Conservation (phyloP, 1,284 basidiomycete genomes). For the Pterulicium gracile region DNA sequence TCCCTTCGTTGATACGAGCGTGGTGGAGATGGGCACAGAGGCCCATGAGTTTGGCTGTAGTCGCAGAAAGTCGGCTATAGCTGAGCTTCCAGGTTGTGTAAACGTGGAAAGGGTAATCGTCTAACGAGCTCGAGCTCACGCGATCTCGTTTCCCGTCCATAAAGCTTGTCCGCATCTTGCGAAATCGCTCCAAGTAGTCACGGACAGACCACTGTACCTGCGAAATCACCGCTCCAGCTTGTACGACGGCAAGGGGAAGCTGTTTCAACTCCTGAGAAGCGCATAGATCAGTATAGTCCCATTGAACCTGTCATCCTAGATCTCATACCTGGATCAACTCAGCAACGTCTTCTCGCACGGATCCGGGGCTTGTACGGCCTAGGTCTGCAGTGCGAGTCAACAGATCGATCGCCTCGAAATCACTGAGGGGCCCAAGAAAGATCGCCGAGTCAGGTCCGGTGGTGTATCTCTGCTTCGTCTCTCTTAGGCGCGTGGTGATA, state of each 20-base stretch:
- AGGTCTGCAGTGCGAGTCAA: not conserved
- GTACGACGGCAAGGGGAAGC: not conserved
- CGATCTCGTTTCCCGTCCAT: not conserved
- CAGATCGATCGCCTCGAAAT: not conserved
- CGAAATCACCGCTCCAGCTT: not conserved
- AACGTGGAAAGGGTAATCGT: not conserved
- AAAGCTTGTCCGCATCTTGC: not conserved
- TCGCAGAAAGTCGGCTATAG: not conserved
- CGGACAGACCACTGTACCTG: not conserved
- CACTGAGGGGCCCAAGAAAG: not conserved
- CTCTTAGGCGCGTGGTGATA: not conserved
- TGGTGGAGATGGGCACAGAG: not conserved
- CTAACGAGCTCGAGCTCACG: not conserved
- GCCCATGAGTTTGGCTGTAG: not conserved
- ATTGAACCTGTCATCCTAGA: not conserved
- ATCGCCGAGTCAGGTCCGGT: not conserved
- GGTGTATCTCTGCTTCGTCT: not conserved
- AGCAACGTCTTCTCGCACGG: not conserved
- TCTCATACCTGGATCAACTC: not conserved
- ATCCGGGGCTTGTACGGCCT: not conserved
- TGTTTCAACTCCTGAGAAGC: not conserved
- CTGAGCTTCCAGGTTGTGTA: not conserved
- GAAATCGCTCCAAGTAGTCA: not conserved
- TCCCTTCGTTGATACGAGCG: not conserved
- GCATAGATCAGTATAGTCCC: not conserved